phyloP scores from a whole-genome alignment of 116 monocot genomes.

The Dioscorea cayenensis region DNA sequence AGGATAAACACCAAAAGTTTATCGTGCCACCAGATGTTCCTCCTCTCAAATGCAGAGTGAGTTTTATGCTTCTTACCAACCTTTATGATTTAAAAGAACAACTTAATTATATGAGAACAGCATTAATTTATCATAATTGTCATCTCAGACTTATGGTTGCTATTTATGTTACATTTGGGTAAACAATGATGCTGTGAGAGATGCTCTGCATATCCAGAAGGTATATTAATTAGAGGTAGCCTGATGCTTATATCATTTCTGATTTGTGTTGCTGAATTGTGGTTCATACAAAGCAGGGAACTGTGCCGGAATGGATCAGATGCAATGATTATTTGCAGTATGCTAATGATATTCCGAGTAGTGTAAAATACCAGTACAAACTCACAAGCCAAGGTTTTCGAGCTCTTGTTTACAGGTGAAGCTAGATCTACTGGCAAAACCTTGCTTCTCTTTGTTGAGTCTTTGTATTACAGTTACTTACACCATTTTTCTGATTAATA shows the following conservation, averaged over 20 bases:
- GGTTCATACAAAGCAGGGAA: constrained; percentile 19
- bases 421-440: no score
- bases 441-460: no score
- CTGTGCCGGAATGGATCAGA: constrained; percentile 33
- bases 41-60: constrained; percentile 30
- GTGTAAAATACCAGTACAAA: constrained; percentile 22
- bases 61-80: background rate
- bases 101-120: background rate
- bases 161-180: constrained; percentile 29
- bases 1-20: background rate
- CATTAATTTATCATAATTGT: background rate
- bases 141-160: constrained; percentile 21
- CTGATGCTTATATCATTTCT: no score
- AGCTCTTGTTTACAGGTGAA: constrained; percentile 54
- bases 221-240: background rate
- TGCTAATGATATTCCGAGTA: constrained; percentile 11
- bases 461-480: no score
- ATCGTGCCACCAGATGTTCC: background rate
- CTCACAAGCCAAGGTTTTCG: constrained; percentile 31
- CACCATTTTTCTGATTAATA: no score
- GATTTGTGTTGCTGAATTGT: no score
- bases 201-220: constrained; percentile 50
- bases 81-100: background rate
- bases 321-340: constrained; percentile 18
- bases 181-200: constrained; percentile 20